Base-by-base conservation (phyloP, 73 alveolate species). In the Blepharisma japonicum region DNA sequence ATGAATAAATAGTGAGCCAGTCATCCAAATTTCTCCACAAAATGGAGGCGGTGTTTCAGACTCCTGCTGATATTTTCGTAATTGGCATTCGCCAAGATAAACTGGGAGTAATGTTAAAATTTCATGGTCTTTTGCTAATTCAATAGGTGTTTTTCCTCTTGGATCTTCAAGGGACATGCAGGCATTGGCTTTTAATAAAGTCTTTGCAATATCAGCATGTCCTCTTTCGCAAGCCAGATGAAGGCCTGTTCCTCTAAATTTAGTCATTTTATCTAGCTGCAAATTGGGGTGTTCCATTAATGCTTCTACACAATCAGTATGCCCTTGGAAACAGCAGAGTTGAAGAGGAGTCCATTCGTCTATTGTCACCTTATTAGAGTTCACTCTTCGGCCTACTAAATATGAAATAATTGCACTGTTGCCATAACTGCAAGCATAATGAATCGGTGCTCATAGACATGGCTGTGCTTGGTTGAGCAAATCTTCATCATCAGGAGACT, bases 261-360 rank as follows among this genome's bases (percentile, higher is more conserved):
- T 84, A 32, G 84, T 55, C 49, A 84, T 78, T 49, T 81, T 71
- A 83, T 87, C 84, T 50, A 84, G 55, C 78, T 87, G 83, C 56
- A 71, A 77, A 32, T 79, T 86, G 70, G 81, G 70, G 47, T 45
- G 23, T 79, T 80, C 82, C 42, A 87, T 49, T 78, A 87, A 80
- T 47, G 71, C 48, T 71, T 72, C 77, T 20, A 87, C 94, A 7
- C 83, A 81, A 48, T 83, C 92, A 20, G 66, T 55, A 78, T 83
- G 70, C 21, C 84, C 89, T 83, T 78, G 78, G 83, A 68, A 84
- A 51, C 87, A 50, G 27, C 89, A 77, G 66, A 87, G 68, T 77
- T 82, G 90, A 45, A 87, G 68, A 46, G 94, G 90, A 25, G 94
- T 87, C 78, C 83, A 87, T 46, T 84, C 92, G 55, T 87, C 94